phyloP scores from a whole-genome alignment of 176 grass and related monocot species.

The Pontederia crassipes region DNA sequence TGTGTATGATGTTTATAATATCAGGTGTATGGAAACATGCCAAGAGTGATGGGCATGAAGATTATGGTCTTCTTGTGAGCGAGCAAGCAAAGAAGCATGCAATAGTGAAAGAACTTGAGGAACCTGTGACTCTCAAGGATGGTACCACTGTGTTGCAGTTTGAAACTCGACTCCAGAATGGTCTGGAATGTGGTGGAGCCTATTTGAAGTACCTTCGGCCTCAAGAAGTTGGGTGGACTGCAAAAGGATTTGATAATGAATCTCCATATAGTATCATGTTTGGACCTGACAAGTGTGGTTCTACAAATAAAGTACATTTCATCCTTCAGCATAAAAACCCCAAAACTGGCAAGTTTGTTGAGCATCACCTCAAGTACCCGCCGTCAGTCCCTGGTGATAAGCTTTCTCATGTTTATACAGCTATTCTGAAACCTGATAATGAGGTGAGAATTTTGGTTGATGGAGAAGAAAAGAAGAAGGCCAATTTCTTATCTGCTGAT shows the following conservation, averaged over 20 bases:
- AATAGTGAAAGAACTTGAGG: constrained; percentile 79
- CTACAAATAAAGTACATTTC: constrained; percentile 97
- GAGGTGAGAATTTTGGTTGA: constrained; percentile 78
- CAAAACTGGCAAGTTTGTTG: constrained; percentile 75
- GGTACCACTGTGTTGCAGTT: constrained; percentile 70
- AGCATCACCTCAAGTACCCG: constrained; percentile 92
- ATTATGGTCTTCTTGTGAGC: constrained; percentile 78
- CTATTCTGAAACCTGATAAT: constrained; percentile 76
- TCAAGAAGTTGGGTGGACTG: constrained; percentile 52
- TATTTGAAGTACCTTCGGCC: constrained; percentile 87
- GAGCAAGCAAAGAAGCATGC: constrained; percentile 79
- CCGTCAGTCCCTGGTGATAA: constrained; percentile 85
- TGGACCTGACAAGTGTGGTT: constrained; percentile 98
- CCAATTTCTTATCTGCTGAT: constrained; percentile 66
- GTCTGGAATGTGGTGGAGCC: constrained; percentile 93
- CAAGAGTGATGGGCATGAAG: constrained; percentile 90
- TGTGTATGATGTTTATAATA: neutral
- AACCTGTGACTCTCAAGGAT: constrained; percentile 62
- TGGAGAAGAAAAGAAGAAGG: constrained; percentile 86
- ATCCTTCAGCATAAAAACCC: constrained; percentile 93
- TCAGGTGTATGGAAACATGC: constrained; percentile 81
- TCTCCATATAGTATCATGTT: constrained; percentile 95
- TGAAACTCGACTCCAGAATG: constrained; percentile 87
- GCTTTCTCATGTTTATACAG: constrained; percentile 88
- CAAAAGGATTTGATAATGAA: constrained; percentile 82